Base-by-base conservation (phyloP, 2,329 filamentous ascomycete species). In the Colletotrichum salicis region DNA sequence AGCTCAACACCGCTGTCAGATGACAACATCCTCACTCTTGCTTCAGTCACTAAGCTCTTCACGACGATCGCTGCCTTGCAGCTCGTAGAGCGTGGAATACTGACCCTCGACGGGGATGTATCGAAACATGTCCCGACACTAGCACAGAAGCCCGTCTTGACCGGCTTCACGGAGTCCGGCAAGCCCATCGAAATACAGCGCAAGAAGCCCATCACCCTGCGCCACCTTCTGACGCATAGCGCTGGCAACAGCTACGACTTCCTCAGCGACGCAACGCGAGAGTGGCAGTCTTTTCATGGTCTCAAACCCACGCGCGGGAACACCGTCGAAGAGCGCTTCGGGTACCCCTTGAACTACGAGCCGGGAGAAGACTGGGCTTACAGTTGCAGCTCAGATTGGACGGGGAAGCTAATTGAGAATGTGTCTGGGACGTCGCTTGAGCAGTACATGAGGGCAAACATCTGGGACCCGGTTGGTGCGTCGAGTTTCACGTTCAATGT, bases 21-120 rank as follows among this genome's bases (percentile, higher is more conserved):
- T 1, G 83, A 84, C 67, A 78, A 81, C 48, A 76, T 83, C 4
- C 61, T 83, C 8, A 82, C 72, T 58, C 71, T 84, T 0, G 82
- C 81, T 3, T 84, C 81, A 4, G 80, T 78, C 3, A 82, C 79
- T 31, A 86, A 86, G 71, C 77, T 91, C 3, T 72, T 89, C 64
- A 84, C 88, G 2, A 83, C 84, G 1, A 83, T 91, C 63, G 85
- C 87, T 2, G 83, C 84, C 1, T 75, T 91, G n/a, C 86, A 89
- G 69, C 84, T 86, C 57, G 86, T 90, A 2, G 88, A 90, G 45
- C 81, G 85, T 7, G 87, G 86, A 0, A 77, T 85, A 0, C 75
- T 90, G 0, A 76, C 76, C 1, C 79, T 90, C 0, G 82, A 84
- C 10, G 83, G 82, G 3, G 84, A 89, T 64, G 74, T 90, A 0